Evolutionary conservation across 805 yeast species (phyloP), one percentile per base, ranked within the genome.

Genomic region (Crinitomyces ghanaensis): DNA sequence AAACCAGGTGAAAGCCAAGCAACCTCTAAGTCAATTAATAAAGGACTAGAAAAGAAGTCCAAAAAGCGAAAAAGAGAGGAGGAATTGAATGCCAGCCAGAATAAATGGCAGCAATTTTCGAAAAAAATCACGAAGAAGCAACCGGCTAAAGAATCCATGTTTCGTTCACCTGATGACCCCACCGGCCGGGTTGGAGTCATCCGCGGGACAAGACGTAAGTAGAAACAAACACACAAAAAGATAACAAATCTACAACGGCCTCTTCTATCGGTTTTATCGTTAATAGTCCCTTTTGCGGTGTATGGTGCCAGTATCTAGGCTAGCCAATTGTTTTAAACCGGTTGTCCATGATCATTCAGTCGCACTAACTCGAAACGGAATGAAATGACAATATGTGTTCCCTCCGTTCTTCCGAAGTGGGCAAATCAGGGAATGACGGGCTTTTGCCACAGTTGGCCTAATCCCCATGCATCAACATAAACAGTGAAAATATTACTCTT

Each of bases 71-170:
- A 12, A 3, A 14, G 31, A 14, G 31, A 18, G 12, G 18, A 18
- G 17, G 34, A 35, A 19, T 26, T 20, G 14, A 21, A 19, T 7
- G 37, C 40, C 7, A 25, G 42, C 17, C 43, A 51, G 35, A 34
- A 29, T 4, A 49, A 46, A 29, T 52, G 57, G 57, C 51, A 52
- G 31, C 27, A 36, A 33, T 52, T 52, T 34, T 32, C 42, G 12
- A 37, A 37, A 20, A 46, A 43, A 28, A 41, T 40, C 13, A 18
- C 25, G 3, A 38, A 35, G 21, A 31, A 16, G 9, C 28, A 25
- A 5, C 35, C 36, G n/a, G 28, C 36, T 8, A 44, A 42, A 27
- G 22, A 26, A 6, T 43, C 50, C 7, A 48, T 48, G 29, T 48
- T 48, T 19, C 26, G 30, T 9, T 33, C 47, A 8, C 45, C 50